These are phyloP conservation scores for Gomphus bonarii DNA, from an alignment of 1,284 basidiomycete species.

Conservation along the genomic window DNA sequence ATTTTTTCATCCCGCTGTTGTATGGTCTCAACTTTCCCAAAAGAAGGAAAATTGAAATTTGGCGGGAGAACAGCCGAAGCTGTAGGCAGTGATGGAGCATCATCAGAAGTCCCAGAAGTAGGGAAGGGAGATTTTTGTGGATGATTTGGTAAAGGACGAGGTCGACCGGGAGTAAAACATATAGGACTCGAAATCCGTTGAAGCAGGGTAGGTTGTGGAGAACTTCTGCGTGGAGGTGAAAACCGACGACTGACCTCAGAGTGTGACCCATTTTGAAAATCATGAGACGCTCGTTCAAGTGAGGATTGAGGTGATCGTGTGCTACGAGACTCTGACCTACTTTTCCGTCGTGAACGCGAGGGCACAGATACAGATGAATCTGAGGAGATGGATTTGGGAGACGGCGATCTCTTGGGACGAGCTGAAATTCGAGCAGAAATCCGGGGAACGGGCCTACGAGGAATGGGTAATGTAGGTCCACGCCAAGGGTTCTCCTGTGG, in stretches of 20 bases:
- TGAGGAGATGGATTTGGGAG: background rate
- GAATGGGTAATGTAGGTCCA: background rate
- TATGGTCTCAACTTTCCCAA: background rate
- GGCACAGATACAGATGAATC: background rate
- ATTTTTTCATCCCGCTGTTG: background rate
- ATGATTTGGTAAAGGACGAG: background rate
- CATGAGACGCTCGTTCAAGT: background rate
- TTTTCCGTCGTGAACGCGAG: background rate
- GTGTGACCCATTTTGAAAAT: background rate
- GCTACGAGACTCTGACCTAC: conserved; percentile 2
- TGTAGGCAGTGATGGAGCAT: background rate
- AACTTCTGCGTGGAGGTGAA: background rate
- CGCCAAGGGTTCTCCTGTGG: background rate
- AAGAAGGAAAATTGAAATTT: background rate
- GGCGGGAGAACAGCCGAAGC: background rate
- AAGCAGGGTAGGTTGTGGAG: background rate
- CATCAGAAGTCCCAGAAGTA: background rate
- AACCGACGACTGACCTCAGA: background rate
- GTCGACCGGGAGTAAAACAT: background rate
- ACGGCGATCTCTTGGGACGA: conserved; percentile 2
- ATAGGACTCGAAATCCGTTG: background rate
- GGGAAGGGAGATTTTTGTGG: background rate
- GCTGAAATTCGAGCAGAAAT: conserved; percentile 8
- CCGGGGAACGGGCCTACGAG: conserved; percentile 3
- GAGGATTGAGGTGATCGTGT: background rate